These are phyloP conservation scores for Globisporangium polare DNA, from an alignment of 352 stramenopile species.

Conservation along the genomic window DNA sequence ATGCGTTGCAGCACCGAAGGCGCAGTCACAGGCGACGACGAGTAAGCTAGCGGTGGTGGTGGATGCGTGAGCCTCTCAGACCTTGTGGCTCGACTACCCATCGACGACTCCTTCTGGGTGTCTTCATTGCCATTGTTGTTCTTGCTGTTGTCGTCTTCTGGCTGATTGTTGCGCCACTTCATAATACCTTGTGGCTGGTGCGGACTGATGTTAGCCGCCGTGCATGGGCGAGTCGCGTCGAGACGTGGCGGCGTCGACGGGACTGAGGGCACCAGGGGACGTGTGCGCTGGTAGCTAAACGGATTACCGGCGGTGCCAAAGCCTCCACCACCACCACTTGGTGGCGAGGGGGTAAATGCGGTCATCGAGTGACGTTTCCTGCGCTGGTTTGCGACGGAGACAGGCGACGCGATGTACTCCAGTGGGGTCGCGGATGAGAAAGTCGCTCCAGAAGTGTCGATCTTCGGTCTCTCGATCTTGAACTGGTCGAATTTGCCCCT, in stretches of 20 bases:
- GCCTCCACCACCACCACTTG: constrained; percentile 9
- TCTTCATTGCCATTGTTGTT: neutral
- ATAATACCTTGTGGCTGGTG: constrained; percentile 20
- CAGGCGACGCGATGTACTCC: constrained; percentile 57
- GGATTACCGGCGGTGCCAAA: constrained; percentile 2
- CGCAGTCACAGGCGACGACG: constrained; percentile 24
- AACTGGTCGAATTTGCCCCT: neutral
- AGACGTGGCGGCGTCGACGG: constrained; percentile 19
- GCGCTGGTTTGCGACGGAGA: constrained; percentile 37
- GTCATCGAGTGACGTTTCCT: constrained; percentile 56
- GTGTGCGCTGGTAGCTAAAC: constrained; percentile 23
- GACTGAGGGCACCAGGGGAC: constrained; percentile 20
- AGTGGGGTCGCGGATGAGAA: constrained; percentile 23
- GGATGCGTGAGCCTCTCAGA: neutral
- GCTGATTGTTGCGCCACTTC: constrained; percentile 16
- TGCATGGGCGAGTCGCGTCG: constrained; percentile 14
- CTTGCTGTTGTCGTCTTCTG: constrained; percentile 6
- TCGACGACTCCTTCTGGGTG: neutral
- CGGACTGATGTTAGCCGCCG: constrained; percentile 17
- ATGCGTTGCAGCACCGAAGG: constrained; percentile 9
- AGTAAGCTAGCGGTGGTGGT: constrained; percentile 26
- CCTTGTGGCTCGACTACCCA: neutral
- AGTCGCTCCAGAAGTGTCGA: constrained; percentile 20
- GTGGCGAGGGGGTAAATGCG: constrained; percentile 15
- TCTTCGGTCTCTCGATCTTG: constrained; percentile 15